These are phyloP conservation scores for Phytophthora foliorum DNA, from an alignment of 352 stramenopile species.

Conservation along the genomic window DNA sequence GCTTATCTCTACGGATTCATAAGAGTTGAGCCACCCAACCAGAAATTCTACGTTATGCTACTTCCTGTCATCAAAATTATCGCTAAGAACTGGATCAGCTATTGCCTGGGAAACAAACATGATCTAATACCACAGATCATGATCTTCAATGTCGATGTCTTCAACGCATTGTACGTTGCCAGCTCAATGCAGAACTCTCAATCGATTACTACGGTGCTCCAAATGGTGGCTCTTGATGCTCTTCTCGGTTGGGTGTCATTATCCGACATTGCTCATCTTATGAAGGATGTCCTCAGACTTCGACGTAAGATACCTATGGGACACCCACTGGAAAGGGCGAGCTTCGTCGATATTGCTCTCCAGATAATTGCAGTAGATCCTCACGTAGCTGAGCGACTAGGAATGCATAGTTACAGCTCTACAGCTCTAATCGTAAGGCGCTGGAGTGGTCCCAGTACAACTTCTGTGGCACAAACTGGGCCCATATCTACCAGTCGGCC, in stretches of 20 bases:
- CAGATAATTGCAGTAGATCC: constrained; percentile 12
- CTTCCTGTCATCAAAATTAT: constrained; percentile 54
- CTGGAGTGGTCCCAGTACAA: neutral
- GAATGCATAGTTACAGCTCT: constrained; percentile 10
- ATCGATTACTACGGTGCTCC: constrained; percentile 27
- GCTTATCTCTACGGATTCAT: constrained; percentile 52
- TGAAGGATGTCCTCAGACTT: constrained; percentile 5
- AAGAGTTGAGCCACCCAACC: constrained; percentile 6
- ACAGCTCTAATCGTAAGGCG: neutral
- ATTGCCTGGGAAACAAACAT: constrained; percentile 18
- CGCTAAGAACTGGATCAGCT: constrained; percentile 50
- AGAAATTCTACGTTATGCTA: constrained; percentile 44
- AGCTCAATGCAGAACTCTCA: constrained; percentile 50
- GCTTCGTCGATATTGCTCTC: constrained; percentile 24
- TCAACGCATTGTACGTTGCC: constrained; percentile 52
- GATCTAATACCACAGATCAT: constrained; percentile 49
- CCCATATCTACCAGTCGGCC: constrained; percentile 6
- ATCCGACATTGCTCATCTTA: constrained; percentile 19
- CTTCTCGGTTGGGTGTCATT: constrained; percentile 38
- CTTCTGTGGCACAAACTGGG: neutral
- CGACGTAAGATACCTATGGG: constrained; percentile 10
- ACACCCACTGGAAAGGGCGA: constrained; percentile 2
- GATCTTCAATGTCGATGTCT: constrained; percentile 61
- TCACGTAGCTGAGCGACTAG: neutral
- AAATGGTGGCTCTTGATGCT: constrained; percentile 43